phyloP scores from a whole-genome alignment of 2,329 filamentous ascomycete species.

The Penicillium sp. region DNA sequence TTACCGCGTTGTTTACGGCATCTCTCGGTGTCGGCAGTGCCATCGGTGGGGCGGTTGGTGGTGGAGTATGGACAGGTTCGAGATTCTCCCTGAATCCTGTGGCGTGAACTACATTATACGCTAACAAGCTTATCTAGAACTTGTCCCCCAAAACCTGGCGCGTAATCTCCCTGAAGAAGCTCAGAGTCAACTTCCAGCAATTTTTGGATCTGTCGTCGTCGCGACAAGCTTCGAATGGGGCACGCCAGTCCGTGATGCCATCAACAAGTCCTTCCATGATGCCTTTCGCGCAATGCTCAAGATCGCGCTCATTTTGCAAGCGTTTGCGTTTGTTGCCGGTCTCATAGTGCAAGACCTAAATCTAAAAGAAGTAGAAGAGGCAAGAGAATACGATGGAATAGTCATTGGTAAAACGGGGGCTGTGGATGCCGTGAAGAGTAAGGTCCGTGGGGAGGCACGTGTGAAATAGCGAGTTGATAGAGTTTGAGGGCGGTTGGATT shows the following conservation, averaged over 20 bases:
- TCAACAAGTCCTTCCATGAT: neutral
- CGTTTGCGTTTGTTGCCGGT: neutral
- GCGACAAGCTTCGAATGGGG: neutral
- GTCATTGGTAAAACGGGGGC: neutral
- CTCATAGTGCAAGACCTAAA: neutral
- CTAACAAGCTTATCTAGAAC: neutral
- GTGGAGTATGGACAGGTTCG: neutral
- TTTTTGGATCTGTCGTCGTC: neutral
- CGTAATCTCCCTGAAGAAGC: neutral
- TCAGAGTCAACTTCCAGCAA: neutral
- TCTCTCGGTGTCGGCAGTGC: neutral
- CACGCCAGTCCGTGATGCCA: neutral
- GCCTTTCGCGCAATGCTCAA: neutral
- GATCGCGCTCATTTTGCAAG: neutral
- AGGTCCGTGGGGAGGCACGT: neutral
- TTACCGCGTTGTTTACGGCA: neutral
- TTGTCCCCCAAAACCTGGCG: neutral
- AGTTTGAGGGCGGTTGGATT: neutral
- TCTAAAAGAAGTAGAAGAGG: neutral
- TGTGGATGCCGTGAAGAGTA: neutral
- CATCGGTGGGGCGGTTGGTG: neutral
- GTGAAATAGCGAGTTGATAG: neutral
- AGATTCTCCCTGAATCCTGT: neutral
- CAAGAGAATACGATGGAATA: neutral
- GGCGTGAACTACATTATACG: neutral